Conservation (phyloP, 345 rosid species). For the Syzygium jambos region DNA sequence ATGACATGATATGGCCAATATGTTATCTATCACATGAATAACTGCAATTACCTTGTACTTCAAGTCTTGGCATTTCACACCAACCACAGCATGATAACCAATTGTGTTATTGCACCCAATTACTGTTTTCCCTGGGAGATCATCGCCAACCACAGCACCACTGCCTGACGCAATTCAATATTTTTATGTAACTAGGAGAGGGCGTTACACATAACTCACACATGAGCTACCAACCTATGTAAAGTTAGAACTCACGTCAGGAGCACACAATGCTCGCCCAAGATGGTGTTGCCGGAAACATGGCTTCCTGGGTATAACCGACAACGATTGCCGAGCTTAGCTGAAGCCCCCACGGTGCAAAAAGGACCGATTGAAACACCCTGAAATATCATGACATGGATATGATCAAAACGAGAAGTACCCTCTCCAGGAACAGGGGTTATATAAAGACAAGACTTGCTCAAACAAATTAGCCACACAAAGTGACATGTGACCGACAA, state of each 20-base stretch:
- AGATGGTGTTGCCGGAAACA: constrained; percentile 63
- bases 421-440: not conserved
- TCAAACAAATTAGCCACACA: not conserved
- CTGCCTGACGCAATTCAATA: constrained; percentile 50
- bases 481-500: not conserved
- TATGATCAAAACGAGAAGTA: not conserved
- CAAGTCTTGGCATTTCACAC: constrained; percentile 88
- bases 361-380: constrained; percentile 76
- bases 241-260: constrained; percentile 53
- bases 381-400: constrained; percentile 14
- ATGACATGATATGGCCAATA: not conserved
- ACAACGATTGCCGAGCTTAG: constrained; percentile 69
- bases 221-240: not conserved
- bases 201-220: not conserved
- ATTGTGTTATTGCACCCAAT: constrained; percentile 59
- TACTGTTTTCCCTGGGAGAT: constrained; percentile 66
- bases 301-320: constrained; percentile 66
- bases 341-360: constrained; percentile 78
- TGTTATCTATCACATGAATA: not conserved
- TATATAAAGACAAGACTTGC: not conserved
- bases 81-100: constrained; percentile 79
- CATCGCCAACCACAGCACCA: constrained; percentile 91
- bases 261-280: constrained; percentile 67
- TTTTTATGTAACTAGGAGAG: not conserved
- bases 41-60: constrained; percentile 58